Evolutionary conservation across 2,329 filamentous ascomycete genomes (phyloP).

Genomic region (Penicillium corylophilum): DNA sequence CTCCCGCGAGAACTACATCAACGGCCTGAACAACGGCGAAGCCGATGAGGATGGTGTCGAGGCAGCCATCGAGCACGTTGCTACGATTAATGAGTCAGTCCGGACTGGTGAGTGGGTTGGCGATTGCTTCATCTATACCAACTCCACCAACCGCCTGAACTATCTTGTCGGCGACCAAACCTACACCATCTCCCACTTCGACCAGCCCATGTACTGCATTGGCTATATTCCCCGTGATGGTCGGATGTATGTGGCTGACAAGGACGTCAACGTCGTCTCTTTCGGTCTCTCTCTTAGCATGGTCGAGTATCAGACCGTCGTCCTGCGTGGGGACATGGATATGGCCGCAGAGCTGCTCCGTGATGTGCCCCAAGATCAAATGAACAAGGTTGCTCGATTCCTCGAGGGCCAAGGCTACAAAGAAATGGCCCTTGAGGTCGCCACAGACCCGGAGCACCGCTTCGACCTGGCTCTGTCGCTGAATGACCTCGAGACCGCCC

Average conservation of each 20-base stretch:
- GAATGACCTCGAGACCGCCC: slow-evolving; percentile 78
- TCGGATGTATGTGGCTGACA: slow-evolving; percentile 92
- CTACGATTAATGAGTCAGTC: slow-evolving; percentile 89
- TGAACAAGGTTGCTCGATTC: slow-evolving; percentile 98
- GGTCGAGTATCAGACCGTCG: slow-evolving; percentile 94
- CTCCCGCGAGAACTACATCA: slow-evolving; percentile 82
- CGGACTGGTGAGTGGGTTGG: slow-evolving; percentile 97
- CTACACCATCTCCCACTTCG: slow-evolving; percentile 96
- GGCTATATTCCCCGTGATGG: slow-evolving; percentile 95
- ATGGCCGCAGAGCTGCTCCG: slow-evolving; percentile 80
- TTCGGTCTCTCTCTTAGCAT: slow-evolving; percentile 89
- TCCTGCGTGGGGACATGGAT: slow-evolving; percentile 91
- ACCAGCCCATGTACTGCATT: slow-evolving; percentile 89
- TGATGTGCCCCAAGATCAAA: slow-evolving; percentile 84
- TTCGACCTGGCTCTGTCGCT: slow-evolving; percentile 87
- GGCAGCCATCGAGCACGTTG: slow-evolving; percentile 92
- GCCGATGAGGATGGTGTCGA: slow-evolving; percentile 92
- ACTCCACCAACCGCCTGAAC: slow-evolving; percentile 92
- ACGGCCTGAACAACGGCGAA: slow-evolving; percentile 76
- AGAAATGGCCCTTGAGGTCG: slow-evolving; percentile 89
- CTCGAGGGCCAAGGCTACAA: slow-evolving; percentile 96
- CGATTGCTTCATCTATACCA: slow-evolving; percentile 99
- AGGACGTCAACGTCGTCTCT: slow-evolving; percentile 88
- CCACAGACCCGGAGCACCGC: slow-evolving; percentile 92
- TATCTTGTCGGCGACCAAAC: slow-evolving; percentile 97